These are phyloP conservation scores for Fomitiporia mediterranea DNA, from an alignment of 1,284 basidiomycete genomes.

Conservation along the genomic window DNA sequence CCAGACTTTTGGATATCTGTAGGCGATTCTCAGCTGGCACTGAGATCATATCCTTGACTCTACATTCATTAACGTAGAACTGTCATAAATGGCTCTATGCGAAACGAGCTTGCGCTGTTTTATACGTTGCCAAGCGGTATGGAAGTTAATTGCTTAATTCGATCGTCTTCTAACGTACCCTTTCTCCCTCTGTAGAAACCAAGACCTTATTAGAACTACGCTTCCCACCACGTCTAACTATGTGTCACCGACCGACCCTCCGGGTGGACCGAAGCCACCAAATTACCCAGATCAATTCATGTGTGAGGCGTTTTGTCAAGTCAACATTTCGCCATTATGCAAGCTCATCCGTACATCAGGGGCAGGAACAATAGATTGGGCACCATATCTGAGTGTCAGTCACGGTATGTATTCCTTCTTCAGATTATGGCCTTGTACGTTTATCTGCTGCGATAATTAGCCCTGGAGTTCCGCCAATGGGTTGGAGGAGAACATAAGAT, in stretches of 20 bases:
- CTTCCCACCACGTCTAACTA: slow-evolving; percentile 73
- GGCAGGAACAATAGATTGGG: slow-evolving; percentile 65
- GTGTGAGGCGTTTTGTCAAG: slow-evolving; percentile 36
- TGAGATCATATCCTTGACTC: neutral
- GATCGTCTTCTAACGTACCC: neutral
- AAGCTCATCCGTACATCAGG: slow-evolving; percentile 36
- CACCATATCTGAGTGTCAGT: slow-evolving; percentile 44
- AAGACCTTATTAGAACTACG: slow-evolving; percentile 68
- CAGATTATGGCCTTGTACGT: neutral
- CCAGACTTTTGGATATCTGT: slow-evolving; percentile 84
- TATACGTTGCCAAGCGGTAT: slow-evolving; percentile 77
- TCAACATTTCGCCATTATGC: slow-evolving; percentile 22
- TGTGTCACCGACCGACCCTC: slow-evolving; percentile 32
- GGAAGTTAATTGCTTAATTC: slow-evolving; percentile 19
- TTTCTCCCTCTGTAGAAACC: slow-evolving; percentile 49
- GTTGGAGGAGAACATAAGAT: slow-evolving; percentile 83
- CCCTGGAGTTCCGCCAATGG: slow-evolving; percentile 74
- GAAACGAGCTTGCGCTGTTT: slow-evolving; percentile 65
- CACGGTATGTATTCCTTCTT: neutral
- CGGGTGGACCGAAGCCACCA: slow-evolving; percentile 27
- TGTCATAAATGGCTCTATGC: slow-evolving; percentile 83
- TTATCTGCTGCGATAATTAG: slow-evolving; percentile 31
- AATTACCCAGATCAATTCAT: slow-evolving; percentile 57
- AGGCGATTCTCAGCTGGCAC: slow-evolving; percentile 24
- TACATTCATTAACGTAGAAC: slow-evolving; percentile 41